These are phyloP conservation scores for Epichloe brachyelytri DNA, from an alignment of 2,329 filamentous ascomycete genomes.

Conservation along the genomic window DNA sequence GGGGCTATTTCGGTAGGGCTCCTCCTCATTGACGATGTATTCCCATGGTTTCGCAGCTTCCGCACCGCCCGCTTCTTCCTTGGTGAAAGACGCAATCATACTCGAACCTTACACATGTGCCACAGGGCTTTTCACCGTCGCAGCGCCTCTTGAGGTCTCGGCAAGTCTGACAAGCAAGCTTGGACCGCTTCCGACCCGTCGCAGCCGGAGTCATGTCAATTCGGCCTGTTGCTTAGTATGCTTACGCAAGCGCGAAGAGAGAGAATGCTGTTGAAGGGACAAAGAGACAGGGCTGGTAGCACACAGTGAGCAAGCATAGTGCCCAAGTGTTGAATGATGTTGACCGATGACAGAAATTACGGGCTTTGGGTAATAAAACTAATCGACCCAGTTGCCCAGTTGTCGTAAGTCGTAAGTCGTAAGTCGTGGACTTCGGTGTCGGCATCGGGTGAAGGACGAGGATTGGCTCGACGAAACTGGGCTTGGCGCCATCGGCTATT, in stretches of 20 bases:
- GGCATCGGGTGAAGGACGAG: too few relatives aligned
- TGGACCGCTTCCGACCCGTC: constrained; percentile 23
- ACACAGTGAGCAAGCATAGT: neutral
- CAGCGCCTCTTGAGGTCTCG: constrained; percentile 44
- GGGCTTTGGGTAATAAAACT: neutral
- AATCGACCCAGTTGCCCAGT: too few relatives aligned
- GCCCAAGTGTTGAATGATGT: neutral
- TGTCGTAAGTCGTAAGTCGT: too few relatives aligned
- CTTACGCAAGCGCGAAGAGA: neutral
- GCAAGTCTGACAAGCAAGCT: constrained; percentile 36
- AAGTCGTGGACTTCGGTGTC: too few relatives aligned
- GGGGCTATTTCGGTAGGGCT: neutral
- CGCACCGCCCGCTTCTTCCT: neutral
- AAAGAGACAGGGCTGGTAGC: neutral
- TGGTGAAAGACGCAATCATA: constrained; percentile 36
- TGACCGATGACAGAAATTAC: neutral
- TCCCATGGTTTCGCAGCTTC: neutral
- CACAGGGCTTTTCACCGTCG: constrained; percentile 38
- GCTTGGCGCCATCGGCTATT: neutral
- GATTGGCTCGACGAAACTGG: neutral
- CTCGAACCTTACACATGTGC: constrained; percentile 38
- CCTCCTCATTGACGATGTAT: neutral
- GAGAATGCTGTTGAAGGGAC: neutral
- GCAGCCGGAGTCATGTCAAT: neutral
- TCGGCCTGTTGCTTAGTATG: neutral